Evolutionary conservation across 2,329 filamentous ascomycete genomes (phyloP), one percentile per base, ranked within the genome.

Genomic region (Tolypocladium pustulatum): DNA sequence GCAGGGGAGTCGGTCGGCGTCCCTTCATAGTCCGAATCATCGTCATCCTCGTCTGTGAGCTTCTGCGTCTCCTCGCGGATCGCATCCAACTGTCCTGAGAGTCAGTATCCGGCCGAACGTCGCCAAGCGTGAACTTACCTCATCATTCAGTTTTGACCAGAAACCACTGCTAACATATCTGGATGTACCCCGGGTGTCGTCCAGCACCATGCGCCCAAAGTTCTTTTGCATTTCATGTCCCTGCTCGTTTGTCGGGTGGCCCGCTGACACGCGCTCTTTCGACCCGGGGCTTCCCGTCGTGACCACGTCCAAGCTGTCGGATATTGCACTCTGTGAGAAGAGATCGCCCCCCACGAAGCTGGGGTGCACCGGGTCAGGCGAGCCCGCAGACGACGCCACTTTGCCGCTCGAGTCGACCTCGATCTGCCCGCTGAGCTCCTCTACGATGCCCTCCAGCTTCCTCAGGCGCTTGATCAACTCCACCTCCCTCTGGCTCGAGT

Each of bases 111-210:
- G 8, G 27, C 49, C 30, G n/a, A 20, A 15, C 9, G 9, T 52
- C 49, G 9, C 27, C 49, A 32, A 27, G 4, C 49, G 27, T 34
- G 49, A 25, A 64, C 74, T 58, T 71, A 87, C 85, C 78, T 91
- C 88, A 57, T 90, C 88, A 60, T 86, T 89, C 56, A 92, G 77
- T 61, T 83, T 89, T 25, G 87, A 83, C 87, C 87, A 91, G 66
- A 91, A 90, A 8, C 83, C 86, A 69, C 84, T 89, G 73, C 87
- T 90, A 64, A 92, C 83, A 68, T 91, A 92, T 68, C 87, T 78
- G 58, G 83, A 85, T 55, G 83, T 87, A 60, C 82, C 83, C 43
- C 85, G 86, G 58, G 79, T 78, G 60, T 91, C 86, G 61, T 87
- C 86, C 40, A 91, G 73, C 0, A 91, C 86, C 57, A 92, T 71